Evolutionary conservation across 192 early-diverging fungal genomes (phyloP).

Genomic region (Umbelopsis sp.): DNA sequence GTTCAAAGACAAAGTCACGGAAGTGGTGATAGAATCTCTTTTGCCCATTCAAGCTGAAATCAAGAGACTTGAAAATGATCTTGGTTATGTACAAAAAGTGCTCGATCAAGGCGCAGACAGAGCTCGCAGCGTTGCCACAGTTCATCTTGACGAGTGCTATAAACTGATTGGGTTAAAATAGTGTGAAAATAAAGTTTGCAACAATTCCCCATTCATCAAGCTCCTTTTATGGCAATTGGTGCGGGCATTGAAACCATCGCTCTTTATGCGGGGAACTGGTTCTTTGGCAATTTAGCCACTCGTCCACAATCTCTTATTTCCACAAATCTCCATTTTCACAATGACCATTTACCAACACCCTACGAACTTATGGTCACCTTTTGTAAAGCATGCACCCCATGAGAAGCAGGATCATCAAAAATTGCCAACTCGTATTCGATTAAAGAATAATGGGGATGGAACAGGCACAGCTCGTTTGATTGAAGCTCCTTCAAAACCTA

Average conservation of each 20-base stretch:
- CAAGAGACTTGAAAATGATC: constrained; percentile 57
- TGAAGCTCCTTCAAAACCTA: neutral
- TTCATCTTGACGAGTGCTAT: constrained; percentile 60
- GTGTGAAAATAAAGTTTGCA: constrained; percentile 6
- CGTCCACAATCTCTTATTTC: neutral
- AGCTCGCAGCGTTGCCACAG: constrained; percentile 62
- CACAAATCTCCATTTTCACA: neutral
- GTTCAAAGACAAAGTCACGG: constrained; percentile 78
- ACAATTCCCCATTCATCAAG: neutral
- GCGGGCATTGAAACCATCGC: neutral
- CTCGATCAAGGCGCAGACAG: constrained; percentile 65
- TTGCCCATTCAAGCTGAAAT: constrained; percentile 71
- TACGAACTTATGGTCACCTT: neutral
- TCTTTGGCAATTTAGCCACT: neutral
- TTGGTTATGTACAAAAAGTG: constrained; percentile 62
- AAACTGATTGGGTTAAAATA: constrained; percentile 59
- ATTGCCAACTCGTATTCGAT: constrained; percentile 10
- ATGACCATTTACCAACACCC: constrained; percentile 20
- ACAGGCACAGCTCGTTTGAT: constrained; percentile 17
- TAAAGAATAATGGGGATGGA: constrained; percentile 12
- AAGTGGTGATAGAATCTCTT: constrained; percentile 62
- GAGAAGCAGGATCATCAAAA: too few species aligned
- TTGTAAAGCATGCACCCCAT: neutral
- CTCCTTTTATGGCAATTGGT: too few species aligned
- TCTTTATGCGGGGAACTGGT: constrained; percentile 12